Base-by-base conservation (phyloP, 306 rosid species). In the Crataegus laevigata region DNA sequence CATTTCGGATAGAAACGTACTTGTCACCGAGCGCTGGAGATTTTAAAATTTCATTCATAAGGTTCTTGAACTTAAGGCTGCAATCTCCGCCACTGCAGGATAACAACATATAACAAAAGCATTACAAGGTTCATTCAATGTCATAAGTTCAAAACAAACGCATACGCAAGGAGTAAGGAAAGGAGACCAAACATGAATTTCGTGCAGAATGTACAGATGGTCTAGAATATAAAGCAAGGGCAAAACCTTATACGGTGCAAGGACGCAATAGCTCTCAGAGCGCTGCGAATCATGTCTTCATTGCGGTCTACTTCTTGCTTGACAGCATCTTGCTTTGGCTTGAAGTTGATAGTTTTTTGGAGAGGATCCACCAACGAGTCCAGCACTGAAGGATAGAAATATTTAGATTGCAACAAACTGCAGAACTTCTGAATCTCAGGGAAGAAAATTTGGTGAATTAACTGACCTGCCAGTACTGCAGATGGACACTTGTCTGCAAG, bases 261-360 rank as follows among this genome's bases (percentile, higher is more conserved):
- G 71, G 99, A 90, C 45, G 96, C 96, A 86, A 96, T 88, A 42
- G 99, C 97, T 63, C 99, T 89, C 58, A 96, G 98, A 61, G 98
- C 98, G 40, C 99, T 96, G 78, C 99, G 97, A 79, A 96, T 92
- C 99, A 96, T 92, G 89, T 96, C 99, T 83, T 96, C 99, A 79
- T 96, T 96, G 67, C 99, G 98, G 85, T 96, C 99, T 54, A 96
- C 98, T 85, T 96, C 98, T 89, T 96, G 99, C 87, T 96, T 96
- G 68, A 96, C 99, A 62, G 99, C 98, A 78, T 96, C 97, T 88
- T 77, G 97, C 87, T 96, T 96, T 28, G 98, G 98, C 90, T 90
- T 96, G 80, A 92, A 96, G 79, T 90, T 90, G 30, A 92, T 96
- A 55, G 99, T 96, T 83, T 96, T 92, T 77, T 90, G 98, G 76